These are phyloP conservation scores for Ophiosphaerella herpotricha DNA, from an alignment of 2,329 filamentous ascomycete genomes.

Conservation along the genomic window DNA sequence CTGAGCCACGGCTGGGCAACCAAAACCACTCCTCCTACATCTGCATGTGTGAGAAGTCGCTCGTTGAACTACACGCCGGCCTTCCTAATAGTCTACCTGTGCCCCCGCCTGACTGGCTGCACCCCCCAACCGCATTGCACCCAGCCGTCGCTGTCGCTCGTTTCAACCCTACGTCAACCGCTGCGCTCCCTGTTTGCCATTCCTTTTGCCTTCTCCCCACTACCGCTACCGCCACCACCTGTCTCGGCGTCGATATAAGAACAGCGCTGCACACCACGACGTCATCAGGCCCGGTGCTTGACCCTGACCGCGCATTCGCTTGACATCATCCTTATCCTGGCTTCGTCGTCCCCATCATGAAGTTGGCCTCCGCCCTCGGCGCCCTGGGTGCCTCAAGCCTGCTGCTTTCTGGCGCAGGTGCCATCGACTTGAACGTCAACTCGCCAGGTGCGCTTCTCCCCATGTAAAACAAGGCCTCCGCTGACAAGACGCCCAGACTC, in stretches of 20 bases:
- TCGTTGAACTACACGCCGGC: conserved; percentile 11
- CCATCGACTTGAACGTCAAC: conserved; percentile 37
- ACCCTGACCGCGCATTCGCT: conserved; percentile 18
- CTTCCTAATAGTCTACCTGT: conserved; percentile 1
- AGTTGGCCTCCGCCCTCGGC: conserved; percentile 36
- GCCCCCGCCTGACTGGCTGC: background rate
- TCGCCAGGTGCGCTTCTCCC: conserved; percentile 29
- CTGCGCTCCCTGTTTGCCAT: conserved; percentile 10
- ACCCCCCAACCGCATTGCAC: too few species aligned
- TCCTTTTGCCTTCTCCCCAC: background rate
- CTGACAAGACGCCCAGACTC: conserved; percentile 55
- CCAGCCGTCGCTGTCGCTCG: conserved; percentile 27
- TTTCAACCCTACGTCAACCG: conserved; percentile 32
- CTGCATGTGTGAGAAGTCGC: conserved; percentile 5
- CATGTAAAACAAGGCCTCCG: background rate
- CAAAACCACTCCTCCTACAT: conserved; percentile 11
- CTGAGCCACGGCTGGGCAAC: conserved; percentile 7
- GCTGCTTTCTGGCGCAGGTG: conserved; percentile 36
- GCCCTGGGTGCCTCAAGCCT: conserved; percentile 39
- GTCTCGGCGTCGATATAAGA: background rate
- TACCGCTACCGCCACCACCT: background rate
- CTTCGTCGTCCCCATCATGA: conserved; percentile 35
- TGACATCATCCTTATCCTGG: conserved; percentile 8
- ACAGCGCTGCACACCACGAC: conserved; percentile 9
- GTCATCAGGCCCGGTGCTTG: conserved; percentile 31